These are phyloP conservation scores for Colletotrichum somersetense DNA, from an alignment of 2,329 filamentous ascomycete genomes.

Conservation along the genomic window DNA sequence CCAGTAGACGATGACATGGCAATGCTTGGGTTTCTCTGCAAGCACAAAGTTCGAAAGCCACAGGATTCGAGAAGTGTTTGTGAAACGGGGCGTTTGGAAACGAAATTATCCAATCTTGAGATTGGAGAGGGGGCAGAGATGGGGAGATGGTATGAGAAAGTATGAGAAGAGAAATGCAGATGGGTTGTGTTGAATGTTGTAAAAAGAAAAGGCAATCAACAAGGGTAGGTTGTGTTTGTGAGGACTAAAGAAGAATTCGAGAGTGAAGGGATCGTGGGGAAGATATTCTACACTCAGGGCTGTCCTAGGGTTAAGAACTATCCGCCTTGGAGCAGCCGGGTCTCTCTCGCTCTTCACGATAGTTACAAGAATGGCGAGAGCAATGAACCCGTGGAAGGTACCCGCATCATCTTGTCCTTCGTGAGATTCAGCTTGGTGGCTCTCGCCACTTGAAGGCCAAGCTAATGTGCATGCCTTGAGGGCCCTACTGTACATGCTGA, in stretches of 20 bases:
- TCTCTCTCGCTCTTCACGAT: neutral
- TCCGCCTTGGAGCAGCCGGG: neutral
- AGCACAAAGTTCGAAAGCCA: constrained; percentile 1
- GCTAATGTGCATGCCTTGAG: no score
- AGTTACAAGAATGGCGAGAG: constrained; percentile 3
- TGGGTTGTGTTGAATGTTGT: neutral
- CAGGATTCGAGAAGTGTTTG: neutral
- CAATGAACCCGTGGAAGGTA: neutral
- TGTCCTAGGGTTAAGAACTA: constrained; percentile 16
- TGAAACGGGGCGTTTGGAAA: constrained; percentile 7
- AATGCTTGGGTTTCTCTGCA: neutral
- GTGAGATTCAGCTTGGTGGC: constrained; percentile 6
- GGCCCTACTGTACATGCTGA: neutral
- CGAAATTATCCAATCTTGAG: neutral
- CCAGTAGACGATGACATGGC: constrained; percentile 26
- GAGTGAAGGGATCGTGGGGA: constrained; percentile 8
- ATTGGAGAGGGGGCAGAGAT: neutral
- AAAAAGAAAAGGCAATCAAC: neutral
- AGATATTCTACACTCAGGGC: constrained; percentile 3
- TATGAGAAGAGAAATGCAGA: constrained; percentile 9
- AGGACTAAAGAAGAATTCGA: neutral
- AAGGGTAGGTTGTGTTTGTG: neutral
- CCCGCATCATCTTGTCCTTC: neutral
- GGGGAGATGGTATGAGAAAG: neutral
- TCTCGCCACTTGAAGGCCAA: neutral